Evolutionary conservation across 2,329 filamentous ascomycete species (phyloP).

Genomic region (Leptoxyphium fumago): DNA sequence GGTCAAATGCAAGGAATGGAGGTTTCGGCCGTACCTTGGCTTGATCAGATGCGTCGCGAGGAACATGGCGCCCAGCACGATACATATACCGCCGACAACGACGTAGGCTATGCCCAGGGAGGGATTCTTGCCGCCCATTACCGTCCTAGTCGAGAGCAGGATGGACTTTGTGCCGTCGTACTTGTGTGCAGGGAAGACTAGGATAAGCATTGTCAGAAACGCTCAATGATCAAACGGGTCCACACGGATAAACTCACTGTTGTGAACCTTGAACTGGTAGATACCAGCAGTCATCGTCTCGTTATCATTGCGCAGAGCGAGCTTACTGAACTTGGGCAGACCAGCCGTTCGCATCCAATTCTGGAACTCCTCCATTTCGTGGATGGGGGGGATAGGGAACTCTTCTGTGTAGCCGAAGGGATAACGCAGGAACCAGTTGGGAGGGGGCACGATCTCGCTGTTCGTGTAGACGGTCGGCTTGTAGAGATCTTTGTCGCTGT

Average conservation of each 20-base stretch:
- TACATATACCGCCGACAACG: constrained; percentile 83
- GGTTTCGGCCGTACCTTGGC: constrained; percentile 49
- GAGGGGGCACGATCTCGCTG: constrained; percentile 60
- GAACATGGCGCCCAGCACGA: constrained; percentile 76
- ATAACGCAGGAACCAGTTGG: constrained; percentile 66
- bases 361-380: constrained; percentile 71
- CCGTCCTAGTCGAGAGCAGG: constrained; percentile 73
- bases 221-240: neutral
- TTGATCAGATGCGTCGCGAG: constrained; percentile 82
- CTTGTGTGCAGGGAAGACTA: constrained; percentile 64
- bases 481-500: constrained; percentile 68
- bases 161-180: constrained; percentile 86
- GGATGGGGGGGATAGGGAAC: constrained; percentile 55
- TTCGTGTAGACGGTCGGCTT: constrained; percentile 51
- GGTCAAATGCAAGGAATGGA: too few species aligned
- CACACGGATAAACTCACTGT: constrained; percentile 46
- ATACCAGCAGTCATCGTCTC: constrained; percentile 51
- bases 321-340: constrained; percentile 85
- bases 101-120: constrained; percentile 95
- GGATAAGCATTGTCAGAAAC: constrained; percentile 10
- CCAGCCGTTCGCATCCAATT: constrained; percentile 99
- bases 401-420: constrained; percentile 51
- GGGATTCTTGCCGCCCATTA: constrained; percentile 88
- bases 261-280: constrained; percentile 63
- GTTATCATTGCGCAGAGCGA: constrained; percentile 69